These are phyloP conservation scores for Mycena capillaripes DNA, from an alignment of 768 basidiomycete species.

Conservation along the genomic window DNA sequence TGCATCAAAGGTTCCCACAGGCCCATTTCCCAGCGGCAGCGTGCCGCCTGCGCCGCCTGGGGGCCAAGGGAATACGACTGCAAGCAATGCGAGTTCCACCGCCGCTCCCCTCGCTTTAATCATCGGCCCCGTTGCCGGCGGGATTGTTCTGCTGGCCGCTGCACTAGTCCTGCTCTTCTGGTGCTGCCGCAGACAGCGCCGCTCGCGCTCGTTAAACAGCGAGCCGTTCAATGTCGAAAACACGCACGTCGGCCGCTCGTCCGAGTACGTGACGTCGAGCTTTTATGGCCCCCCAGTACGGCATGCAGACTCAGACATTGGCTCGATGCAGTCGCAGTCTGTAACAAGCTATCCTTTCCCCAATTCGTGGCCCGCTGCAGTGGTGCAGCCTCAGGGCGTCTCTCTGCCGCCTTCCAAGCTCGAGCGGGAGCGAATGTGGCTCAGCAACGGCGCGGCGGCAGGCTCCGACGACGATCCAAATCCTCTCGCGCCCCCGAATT, in stretches of 20 bases:
- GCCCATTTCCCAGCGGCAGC: neutral
- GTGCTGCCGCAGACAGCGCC: neutral
- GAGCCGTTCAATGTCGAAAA: neutral
- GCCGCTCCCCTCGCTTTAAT: neutral
- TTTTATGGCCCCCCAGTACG: neutral
- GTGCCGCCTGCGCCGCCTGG: neutral
- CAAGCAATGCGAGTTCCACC: neutral
- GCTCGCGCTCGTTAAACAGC: neutral
- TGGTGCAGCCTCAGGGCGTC: neutral
- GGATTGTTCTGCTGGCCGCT: neutral
- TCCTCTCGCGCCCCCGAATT: no score
- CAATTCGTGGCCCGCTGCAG: neutral
- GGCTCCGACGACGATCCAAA: no score
- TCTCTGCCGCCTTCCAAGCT: neutral
- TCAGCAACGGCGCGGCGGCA: neutral
- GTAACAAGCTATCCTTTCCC: neutral
- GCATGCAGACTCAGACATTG: constrained; percentile 3
- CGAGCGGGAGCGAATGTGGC: neutral
- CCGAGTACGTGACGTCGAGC: neutral
- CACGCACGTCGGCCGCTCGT: neutral
- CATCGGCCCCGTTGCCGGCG: neutral
- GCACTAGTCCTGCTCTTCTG: neutral
- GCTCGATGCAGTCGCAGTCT: neutral
- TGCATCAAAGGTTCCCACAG: constrained; percentile 4
- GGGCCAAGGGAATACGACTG: no score